Percentiles rank a stretch among this genome's conserved stretches.
Conservation (phyloP, 148 eudicot genomes). For the Salicornia ramosissima region DNA sequence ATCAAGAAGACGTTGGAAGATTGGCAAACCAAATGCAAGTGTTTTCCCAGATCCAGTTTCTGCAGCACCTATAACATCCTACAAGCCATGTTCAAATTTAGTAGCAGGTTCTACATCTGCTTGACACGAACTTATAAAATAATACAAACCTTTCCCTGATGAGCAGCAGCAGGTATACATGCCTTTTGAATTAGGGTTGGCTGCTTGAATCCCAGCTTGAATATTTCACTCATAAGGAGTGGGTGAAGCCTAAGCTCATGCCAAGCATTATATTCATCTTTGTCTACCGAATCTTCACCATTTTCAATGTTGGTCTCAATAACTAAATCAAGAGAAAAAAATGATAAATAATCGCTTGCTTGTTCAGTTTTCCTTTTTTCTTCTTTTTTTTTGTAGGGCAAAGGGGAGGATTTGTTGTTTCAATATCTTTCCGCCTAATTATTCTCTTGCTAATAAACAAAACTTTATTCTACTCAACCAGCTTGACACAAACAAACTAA, state of each 20-base stretch:
- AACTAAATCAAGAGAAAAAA: conserved; percentile 24
- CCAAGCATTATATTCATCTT: conserved; percentile 73
- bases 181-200: conserved; percentile 96
- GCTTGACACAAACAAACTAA: background rate
- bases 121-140: background rate
- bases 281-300: conserved; percentile 48
- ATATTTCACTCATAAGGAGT: conserved; percentile 67
- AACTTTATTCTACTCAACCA: background rate
- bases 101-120: conserved; percentile 2
- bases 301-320: conserved; percentile 30
- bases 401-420: background rate
- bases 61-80: conserved; percentile 99
- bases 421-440: too few species aligned
- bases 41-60: conserved; percentile 99
- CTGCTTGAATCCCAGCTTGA: conserved; percentile 75
- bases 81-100: conserved; percentile 18
- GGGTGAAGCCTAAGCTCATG: conserved; percentile 91
- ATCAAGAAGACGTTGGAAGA: conserved; percentile 87
- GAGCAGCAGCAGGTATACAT: conserved; percentile 95
- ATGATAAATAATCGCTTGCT: background rate
- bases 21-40: conserved; percentile 96
- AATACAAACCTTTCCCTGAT: conserved; percentile 85
- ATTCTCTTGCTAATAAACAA: too few species aligned
- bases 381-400: background rate
- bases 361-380: background rate